These are phyloP conservation scores for Carex arenaria DNA, from an alignment of 202 grass and related monocot genomes.

Conservation along the genomic window DNA sequence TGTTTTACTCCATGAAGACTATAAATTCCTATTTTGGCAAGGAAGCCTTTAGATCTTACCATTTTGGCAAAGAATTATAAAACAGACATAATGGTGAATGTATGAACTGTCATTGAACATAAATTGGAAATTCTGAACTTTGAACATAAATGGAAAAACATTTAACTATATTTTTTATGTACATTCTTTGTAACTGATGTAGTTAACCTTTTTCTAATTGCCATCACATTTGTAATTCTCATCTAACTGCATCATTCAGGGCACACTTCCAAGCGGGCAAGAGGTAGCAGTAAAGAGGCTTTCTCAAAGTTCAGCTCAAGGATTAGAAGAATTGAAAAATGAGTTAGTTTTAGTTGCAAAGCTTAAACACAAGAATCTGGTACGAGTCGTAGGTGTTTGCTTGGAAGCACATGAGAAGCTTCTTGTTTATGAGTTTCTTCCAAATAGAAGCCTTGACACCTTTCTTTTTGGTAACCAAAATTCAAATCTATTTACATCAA, in stretches of 20 bases:
- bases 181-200: not conserved
- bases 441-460: conserved; percentile 59
- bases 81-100: not conserved
- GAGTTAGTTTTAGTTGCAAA: conserved; percentile 70
- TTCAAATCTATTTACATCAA: not conserved
- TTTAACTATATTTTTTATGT: not conserved
- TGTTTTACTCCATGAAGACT: not conserved
- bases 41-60: not conserved
- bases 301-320: conserved; percentile 52
- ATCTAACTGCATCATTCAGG: conserved; percentile 27
- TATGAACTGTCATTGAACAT: not conserved
- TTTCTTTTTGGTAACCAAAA: conserved; percentile 49
- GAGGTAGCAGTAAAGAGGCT: conserved; percentile 76
- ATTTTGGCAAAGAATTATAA: not conserved
- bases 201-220: not conserved
- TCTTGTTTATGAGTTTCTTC: conserved; percentile 66
- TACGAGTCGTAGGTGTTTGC: conserved; percentile 51
- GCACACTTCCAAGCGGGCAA: conserved; percentile 43
- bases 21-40: not conserved
- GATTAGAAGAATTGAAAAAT: conserved; percentile 50
- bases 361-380: conserved; percentile 76
- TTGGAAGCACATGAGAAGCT: conserved; percentile 72
- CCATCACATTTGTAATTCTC: not conserved
- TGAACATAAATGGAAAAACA: not conserved
- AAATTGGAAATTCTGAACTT: not conserved